Evolutionary conservation across 768 basidiomycete species (phyloP).

Genomic region (Xerocomus spinulosus): DNA sequence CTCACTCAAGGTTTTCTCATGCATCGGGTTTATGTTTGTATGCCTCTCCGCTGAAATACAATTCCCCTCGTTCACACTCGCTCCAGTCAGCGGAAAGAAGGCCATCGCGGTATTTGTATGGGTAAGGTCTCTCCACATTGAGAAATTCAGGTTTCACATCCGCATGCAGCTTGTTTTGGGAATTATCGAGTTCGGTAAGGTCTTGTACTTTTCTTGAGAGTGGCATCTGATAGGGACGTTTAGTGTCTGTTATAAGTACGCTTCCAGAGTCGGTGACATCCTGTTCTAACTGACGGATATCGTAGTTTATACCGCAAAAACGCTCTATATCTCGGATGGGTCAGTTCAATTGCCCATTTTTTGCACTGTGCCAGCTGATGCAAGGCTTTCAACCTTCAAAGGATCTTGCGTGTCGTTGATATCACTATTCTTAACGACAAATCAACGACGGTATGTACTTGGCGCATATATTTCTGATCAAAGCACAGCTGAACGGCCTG

Average conservation of each 20-base stretch:
- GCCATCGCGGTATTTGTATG: neutral
- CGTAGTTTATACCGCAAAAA: no score
- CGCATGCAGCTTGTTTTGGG: no score
- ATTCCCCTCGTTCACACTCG: neutral
- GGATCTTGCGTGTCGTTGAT: neutral
- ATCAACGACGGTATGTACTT: no score
- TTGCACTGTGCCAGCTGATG: neutral
- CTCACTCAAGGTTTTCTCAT: neutral
- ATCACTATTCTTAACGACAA: neutral
- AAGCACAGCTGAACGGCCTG: no score
- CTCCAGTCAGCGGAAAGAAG: neutral
- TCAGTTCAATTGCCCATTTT: no score
- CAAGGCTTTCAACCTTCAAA: neutral
- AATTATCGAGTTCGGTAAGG: neutral
- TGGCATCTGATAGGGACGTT: neutral
- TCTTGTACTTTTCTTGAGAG: no score
- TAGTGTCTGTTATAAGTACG: no score
- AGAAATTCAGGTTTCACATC: neutral
- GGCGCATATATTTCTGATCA: no score
- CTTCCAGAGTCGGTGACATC: no score
- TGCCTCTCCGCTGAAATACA: neutral
- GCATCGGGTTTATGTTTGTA: conserved; percentile 1
- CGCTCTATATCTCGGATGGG: no score
- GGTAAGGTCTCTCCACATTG: neutral
- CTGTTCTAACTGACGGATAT: no score